These are phyloP conservation scores for Eucalyptus pauciflora DNA, from an alignment of 345 rosid genomes.

Conservation along the genomic window DNA sequence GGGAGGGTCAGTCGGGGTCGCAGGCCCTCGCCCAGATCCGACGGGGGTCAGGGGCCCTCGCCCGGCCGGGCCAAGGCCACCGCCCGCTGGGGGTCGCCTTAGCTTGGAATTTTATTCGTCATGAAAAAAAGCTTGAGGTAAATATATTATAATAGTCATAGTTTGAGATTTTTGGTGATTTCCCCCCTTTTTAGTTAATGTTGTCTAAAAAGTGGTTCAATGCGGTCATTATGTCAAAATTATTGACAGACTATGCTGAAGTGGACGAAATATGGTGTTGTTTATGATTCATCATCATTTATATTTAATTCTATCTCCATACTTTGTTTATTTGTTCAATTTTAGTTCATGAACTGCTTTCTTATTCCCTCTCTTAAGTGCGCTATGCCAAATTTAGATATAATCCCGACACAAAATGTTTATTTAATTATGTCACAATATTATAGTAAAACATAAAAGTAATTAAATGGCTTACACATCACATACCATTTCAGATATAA, in stretches of 20 bases:
- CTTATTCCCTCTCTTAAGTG: not conserved
- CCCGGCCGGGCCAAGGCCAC: too few species aligned
- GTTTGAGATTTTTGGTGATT: accelerated
- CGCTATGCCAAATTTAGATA: not conserved
- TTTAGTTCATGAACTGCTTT: not conserved
- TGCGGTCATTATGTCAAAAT: accelerated
- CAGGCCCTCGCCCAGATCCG: too few species aligned
- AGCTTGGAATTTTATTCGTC: too few species aligned
- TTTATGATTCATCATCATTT: not conserved
- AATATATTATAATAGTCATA: too few species aligned
- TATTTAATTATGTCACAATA: not conserved
- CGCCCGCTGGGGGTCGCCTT: too few species aligned
- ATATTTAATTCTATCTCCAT: not conserved
- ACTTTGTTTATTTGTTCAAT: not conserved
- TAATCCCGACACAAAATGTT: not conserved
- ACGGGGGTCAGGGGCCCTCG: too few species aligned
- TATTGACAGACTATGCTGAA: not conserved
- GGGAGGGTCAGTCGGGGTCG: too few species aligned
- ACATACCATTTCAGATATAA: not conserved
- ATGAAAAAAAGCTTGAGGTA: accelerated
- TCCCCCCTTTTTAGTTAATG: accelerated
- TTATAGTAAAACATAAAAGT: not conserved
- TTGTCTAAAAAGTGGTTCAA: not conserved
- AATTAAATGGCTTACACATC: not conserved
- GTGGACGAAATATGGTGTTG: accelerated